Base-by-base conservation (phyloP, 202 grass and related monocot species). In the Miscanthus sacchariflorus region DNA sequence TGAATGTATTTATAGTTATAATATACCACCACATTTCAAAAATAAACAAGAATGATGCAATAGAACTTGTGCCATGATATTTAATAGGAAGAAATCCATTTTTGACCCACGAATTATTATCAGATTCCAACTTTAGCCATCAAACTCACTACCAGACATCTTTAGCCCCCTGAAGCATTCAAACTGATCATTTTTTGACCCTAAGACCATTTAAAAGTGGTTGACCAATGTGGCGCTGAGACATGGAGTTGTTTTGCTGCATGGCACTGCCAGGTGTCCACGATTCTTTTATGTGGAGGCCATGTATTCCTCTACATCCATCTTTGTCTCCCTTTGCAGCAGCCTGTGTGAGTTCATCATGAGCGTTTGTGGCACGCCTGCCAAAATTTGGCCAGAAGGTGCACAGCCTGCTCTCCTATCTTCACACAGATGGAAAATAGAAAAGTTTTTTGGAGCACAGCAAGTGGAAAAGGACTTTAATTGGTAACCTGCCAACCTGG, bases 1-100 rank as follows among this genome's bases (percentile, higher is more conserved):
- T 71, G 70, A 71, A 50, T 86, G 27, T 46, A 68, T 56, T 59
- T 61, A 59, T 82, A 28, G 46, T 49, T 12, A 13, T 28, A 23
- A 44, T 46, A 46, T 46, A 48, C 45, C 12, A 48, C 12, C 11
- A 5, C 49, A 77, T 42, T 46, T 79, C 56, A 79, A 17, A 18
- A 28, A 79, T 25, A 45, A 54, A 81, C 23, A 44, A 74, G 68
- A 28, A 58, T 56, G 42, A 67, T 73, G 13, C 52, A 48, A n/a
- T 79, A 28, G 30, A 86, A 72, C 23, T 64, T 65, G n/a, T 43
- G 42, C 9, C 40, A 54, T 21, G 36, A 66, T 5, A 52, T 13
- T 39, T 46, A 44, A 14, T 52, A 56, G 52, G 52, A 56, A 56
- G 52, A 56, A 56, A 56, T 56, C 52, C 52, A 56, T 50, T 56